Conservation (phyloP, 345 rosid genomes). For the Dipteronia sinensis region DNA sequence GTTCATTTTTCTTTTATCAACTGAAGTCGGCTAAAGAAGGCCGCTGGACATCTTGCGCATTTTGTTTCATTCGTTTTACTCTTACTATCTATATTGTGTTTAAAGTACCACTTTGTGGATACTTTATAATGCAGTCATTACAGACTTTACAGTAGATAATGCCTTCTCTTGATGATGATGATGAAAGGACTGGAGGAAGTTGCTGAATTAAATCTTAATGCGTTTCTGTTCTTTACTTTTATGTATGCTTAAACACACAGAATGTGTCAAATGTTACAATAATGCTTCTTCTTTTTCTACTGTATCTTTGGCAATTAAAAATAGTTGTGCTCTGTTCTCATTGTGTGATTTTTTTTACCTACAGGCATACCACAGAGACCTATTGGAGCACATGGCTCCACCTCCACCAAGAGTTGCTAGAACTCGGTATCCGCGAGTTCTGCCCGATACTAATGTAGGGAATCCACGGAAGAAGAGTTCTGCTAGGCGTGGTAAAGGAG, state of each 20-base stretch:
- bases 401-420: constrained; percentile 43
- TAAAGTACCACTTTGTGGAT: neutral
- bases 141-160: neutral
- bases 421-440: constrained; percentile 26
- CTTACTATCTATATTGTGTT: neutral
- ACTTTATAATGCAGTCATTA: neutral
- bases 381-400: constrained; percentile 73
- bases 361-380: constrained; percentile 79
- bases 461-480: constrained; percentile 40
- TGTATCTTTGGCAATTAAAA: neutral
- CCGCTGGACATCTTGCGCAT: neutral
- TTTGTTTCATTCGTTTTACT: neutral
- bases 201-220: neutral
- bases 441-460: constrained; percentile 26
- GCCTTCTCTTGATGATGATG: neutral
- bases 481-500: constrained; percentile 50
- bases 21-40: neutral
- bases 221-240: neutral
- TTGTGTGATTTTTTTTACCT: neutral
- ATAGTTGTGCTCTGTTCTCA: neutral
- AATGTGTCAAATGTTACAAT: neutral
- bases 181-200: neutral
- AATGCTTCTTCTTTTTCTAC: neutral
- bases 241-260: neutral
- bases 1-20: neutral